Evolutionary conservation across 2,329 filamentous ascomycete genomes (phyloP), one percentile per base, ranked within the genome.

Genomic region (Huntiella bhutanensis): DNA sequence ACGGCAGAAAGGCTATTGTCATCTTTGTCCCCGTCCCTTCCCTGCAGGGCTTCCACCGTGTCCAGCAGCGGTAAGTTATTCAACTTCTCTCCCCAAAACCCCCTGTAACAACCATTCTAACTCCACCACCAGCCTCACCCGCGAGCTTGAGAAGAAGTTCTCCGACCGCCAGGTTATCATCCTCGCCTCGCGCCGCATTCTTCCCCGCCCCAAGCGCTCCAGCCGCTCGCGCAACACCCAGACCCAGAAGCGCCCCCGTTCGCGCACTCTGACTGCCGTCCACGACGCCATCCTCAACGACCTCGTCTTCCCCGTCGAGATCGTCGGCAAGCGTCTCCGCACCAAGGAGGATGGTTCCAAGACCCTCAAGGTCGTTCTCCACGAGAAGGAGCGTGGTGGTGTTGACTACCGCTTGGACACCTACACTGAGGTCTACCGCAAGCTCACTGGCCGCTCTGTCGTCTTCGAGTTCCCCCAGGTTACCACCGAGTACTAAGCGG

Each of bases 131-230:
- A 96, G 88, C 66, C 80, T 98, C 65, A 98, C 91, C 70, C 91
- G 91, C 72, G 91, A 98, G 78, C 87, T 98, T 65, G 91, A 98
- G 82, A 98, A 98, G 86, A 98, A 98, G 77, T 98, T 98, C 85
- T 96, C 91, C 56, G 91, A 98, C 78, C 91, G 91, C 71, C 91
- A 98, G 71, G 91, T 98, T 68, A 76, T 98, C 68, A 86, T 98
- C 79, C 82, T 98, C 61, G 91, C 91, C 60, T 92, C 88, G 64
- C 91, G 91, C 77, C 91, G 91, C 70, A 98, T 98, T 63, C 78
- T 98, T 53, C 88, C 91, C 67, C 86, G 87, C 68, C 91, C 91
- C 68, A 95, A 95, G 84, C 87, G 88, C 67, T 94, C 86, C 67
- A 85, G 80, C 75, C 87, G 86, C 73, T 85, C 82, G 58, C 88